phyloP scores from a whole-genome alignment of 805 yeast species.

The Wickerhamiella hasegawae region DNA sequence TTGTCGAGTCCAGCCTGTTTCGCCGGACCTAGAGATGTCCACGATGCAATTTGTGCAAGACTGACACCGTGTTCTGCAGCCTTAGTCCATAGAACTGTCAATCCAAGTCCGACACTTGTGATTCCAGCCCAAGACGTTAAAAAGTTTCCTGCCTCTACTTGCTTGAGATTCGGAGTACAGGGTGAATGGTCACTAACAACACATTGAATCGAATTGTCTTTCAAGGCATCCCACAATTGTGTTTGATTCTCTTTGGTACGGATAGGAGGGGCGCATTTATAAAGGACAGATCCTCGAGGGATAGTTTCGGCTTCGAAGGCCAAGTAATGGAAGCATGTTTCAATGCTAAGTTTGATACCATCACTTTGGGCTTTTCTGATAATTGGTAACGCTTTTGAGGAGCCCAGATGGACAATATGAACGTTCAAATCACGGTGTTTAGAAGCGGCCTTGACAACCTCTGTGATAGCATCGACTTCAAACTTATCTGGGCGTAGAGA shows the following conservation, averaged over 20 bases:
- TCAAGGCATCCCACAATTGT: slow-evolving; percentile 63
- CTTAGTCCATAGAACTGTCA: slow-evolving; percentile 60
- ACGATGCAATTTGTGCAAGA: slow-evolving; percentile 47
- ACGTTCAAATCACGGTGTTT: slow-evolving; percentile 28
- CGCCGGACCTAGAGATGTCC: slow-evolving; percentile 80
- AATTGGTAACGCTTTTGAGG: slow-evolving; percentile 67
- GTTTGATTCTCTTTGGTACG: slow-evolving; percentile 56
- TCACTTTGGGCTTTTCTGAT: slow-evolving; percentile 42
- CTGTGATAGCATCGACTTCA: slow-evolving; percentile 70
- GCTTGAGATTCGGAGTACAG: slow-evolving; percentile 82
- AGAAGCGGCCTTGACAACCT: slow-evolving; percentile 47
- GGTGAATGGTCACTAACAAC: slow-evolving; percentile 95
- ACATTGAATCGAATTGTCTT: slow-evolving; percentile 48
- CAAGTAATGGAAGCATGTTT: slow-evolving; percentile 88
- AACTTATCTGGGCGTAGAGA: slow-evolving; percentile 80
- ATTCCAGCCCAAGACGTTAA: slow-evolving; percentile 95
- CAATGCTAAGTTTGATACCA: slow-evolving; percentile 44
- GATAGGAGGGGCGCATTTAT: slow-evolving; percentile 93
- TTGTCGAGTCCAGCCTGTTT: slow-evolving; percentile 64
- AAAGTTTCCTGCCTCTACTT: slow-evolving; percentile 71
- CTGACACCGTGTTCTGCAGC: slow-evolving; percentile 34
- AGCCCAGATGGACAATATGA: slow-evolving; percentile 84
- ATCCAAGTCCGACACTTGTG: slow-evolving; percentile 80
- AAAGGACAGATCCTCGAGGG: slow-evolving; percentile 62
- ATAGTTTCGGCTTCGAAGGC: slow-evolving; percentile 64